Evolutionary conservation across 192 early-diverging fungal species (phyloP).

Genomic region (Podila epigama): DNA sequence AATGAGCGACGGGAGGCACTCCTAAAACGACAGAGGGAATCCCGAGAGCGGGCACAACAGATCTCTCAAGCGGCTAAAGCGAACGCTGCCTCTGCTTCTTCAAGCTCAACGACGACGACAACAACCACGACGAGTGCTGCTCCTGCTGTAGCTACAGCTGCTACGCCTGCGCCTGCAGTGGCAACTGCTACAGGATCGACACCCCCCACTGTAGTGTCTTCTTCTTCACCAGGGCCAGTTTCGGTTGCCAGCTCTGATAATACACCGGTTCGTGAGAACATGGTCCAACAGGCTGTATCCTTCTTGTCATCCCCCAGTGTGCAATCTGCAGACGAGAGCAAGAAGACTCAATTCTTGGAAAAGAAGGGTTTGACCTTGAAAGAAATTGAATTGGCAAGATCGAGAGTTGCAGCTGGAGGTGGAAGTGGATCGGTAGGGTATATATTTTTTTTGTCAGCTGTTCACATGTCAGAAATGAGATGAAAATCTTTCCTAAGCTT

Average conservation of each 20-base stretch:
- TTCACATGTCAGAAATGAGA: no score
- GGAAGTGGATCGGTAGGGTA: not conserved
- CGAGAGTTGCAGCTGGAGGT: slow-evolving; percentile 26
- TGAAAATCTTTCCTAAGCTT: no score
- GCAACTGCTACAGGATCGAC: not conserved
- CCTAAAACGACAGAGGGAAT: slow-evolving; percentile 29
- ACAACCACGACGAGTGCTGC: not conserved
- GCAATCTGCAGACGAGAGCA: slow-evolving; percentile 69
- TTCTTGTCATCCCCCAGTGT: slow-evolving; percentile 85
- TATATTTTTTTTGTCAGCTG: no score
- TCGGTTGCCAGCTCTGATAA: no score
- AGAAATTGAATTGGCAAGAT: slow-evolving; percentile 75
- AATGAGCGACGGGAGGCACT: slow-evolving; percentile 42
- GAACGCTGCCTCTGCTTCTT: slow-evolving; percentile 7
- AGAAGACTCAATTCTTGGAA: slow-evolving; percentile 80
- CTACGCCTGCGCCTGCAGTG: not conserved
- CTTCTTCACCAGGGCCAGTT: not conserved
- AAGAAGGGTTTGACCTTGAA: slow-evolving; percentile 73
- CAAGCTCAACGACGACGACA: not conserved
- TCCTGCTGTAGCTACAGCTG: not conserved
- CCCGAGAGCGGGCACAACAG: slow-evolving; percentile 37
- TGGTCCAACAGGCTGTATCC: slow-evolving; percentile 66
- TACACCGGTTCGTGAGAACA: slow-evolving; percentile 58
- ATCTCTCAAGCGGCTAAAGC: slow-evolving; percentile 33
- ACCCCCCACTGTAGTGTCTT: not conserved